Evolutionary conservation across 306 rosid species (phyloP).

Genomic region (Arachis stenosperma): DNA sequence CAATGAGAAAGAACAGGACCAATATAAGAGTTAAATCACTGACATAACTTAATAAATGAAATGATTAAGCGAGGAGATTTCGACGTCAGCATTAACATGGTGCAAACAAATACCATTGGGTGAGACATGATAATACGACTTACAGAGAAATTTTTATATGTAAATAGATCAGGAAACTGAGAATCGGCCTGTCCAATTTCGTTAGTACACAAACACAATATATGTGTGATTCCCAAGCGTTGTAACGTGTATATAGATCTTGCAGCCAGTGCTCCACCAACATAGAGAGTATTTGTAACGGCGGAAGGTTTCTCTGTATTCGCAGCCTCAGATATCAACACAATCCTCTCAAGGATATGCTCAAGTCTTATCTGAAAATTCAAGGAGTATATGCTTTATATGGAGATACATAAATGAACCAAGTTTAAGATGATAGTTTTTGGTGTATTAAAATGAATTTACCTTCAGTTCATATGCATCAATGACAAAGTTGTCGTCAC

Average conservation of each 20-base stretch:
- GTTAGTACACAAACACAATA: conserved; percentile 83
- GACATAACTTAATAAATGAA: not conserved
- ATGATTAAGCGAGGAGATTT: conserved; percentile 13
- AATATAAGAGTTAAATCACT: conserved; percentile 12
- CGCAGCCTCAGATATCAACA: conserved; percentile 87
- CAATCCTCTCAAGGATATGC: conserved; percentile 92
- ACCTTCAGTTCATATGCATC: conserved; percentile 98
- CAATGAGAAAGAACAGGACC: conserved; percentile 20
- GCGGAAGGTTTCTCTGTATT: conserved; percentile 84
- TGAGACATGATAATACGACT: conserved; percentile 40
- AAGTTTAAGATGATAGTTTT: not conserved
- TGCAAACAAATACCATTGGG: not conserved
- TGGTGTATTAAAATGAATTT: conserved; percentile 19
- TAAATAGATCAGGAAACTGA: conserved; percentile 82
- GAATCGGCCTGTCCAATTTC: conserved; percentile 98
- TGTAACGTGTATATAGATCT: conserved; percentile 85
- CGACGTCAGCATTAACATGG: conserved; percentile 1
- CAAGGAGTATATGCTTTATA: conserved; percentile 8
- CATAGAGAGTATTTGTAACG: conserved; percentile 64
- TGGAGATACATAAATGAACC: conserved; percentile 24
- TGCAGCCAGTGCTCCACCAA: conserved; percentile 92
- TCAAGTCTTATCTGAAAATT: conserved; percentile 87
- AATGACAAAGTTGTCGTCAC: conserved; percentile 69
- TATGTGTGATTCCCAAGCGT: conserved; percentile 76
- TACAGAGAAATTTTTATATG: conserved; percentile 81